Evolutionary conservation across 139 green algal species (phyloP).

Genomic region (Edaphochlamys debaryana): DNA sequence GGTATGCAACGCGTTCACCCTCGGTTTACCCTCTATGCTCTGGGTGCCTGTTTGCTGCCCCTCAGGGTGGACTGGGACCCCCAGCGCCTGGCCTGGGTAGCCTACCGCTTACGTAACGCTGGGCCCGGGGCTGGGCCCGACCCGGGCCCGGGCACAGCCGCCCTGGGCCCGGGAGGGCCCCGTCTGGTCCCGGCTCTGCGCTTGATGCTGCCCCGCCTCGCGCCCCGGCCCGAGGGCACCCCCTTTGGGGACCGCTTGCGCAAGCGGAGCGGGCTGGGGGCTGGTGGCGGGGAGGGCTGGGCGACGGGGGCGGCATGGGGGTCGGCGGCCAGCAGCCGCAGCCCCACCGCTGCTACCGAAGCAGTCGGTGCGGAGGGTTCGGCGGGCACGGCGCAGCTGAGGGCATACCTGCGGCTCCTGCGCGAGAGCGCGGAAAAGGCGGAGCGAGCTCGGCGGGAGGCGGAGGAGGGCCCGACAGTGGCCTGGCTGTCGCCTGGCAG

Average conservation of each 20-base stretch:
- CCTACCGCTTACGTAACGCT: background rate
- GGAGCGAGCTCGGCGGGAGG: too few species aligned
- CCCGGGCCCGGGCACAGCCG: background rate
- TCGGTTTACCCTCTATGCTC: too few species aligned
- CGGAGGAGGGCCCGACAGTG: too few species aligned
- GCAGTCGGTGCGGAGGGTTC: too few species aligned
- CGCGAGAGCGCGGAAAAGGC: too few species aligned
- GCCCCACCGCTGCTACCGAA: too few species aligned
- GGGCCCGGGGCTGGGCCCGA: too few species aligned
- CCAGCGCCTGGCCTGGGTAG: background rate
- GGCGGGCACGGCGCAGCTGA: background rate
- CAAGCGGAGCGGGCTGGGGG: background rate
- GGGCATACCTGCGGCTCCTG: background rate
- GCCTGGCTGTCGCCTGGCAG: too few species aligned
- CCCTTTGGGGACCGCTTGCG: background rate
- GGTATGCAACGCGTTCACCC: too few species aligned
- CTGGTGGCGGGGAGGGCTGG: background rate
- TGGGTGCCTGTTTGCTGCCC: too few species aligned
- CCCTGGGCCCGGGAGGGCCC: too few species aligned
- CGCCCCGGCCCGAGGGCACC: background rate
- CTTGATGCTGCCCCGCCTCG: constrained; percentile 26
- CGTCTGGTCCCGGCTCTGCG: background rate
- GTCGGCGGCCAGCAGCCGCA: background rate
- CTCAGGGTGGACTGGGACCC: constrained; percentile 26
- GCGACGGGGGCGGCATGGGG: background rate